phyloP scores from a whole-genome alignment of 176 grass and related monocot species.

The Lolium perenne region DNA sequence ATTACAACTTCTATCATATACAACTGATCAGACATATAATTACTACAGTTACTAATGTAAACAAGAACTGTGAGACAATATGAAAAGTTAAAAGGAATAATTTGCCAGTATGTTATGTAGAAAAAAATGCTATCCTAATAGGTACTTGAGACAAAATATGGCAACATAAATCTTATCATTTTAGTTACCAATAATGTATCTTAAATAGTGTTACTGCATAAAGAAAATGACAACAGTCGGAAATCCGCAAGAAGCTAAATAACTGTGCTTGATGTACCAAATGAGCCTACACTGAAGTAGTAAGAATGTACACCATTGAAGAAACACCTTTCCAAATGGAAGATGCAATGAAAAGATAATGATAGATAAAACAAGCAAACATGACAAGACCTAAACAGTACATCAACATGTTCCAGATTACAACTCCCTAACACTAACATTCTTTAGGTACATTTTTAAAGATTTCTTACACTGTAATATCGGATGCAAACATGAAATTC shows the following conservation, averaged over 20 bases:
- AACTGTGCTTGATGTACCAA: neutral
- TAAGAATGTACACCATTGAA: neutral
- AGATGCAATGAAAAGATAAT: neutral
- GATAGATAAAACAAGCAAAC: conserved; percentile 28
- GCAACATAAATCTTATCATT: neutral
- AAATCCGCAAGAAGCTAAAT: neutral
- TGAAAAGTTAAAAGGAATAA: neutral
- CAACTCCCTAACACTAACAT: conserved; percentile 2
- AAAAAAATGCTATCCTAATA: neutral
- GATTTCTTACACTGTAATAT: neutral
- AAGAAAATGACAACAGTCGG: neutral
- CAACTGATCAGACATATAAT: neutral
- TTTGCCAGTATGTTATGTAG: neutral
- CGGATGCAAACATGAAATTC: neutral
- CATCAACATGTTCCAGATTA: neutral
- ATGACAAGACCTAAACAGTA: neutral
- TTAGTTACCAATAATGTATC: conserved; percentile 3
- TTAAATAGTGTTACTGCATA: neutral
- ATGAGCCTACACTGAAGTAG: conserved; percentile 1
- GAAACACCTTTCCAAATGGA: conserved; percentile 2
- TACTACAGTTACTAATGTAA: neutral
- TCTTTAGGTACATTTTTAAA: neutral
- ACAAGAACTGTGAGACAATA: neutral
- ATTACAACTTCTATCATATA: neutral
- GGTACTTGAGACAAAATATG: neutral